Evolutionary conservation across 2,329 filamentous ascomycete genomes (phyloP), one percentile per base, ranked within the genome.

Genomic region (Arthrobotrys sinensis): DNA sequence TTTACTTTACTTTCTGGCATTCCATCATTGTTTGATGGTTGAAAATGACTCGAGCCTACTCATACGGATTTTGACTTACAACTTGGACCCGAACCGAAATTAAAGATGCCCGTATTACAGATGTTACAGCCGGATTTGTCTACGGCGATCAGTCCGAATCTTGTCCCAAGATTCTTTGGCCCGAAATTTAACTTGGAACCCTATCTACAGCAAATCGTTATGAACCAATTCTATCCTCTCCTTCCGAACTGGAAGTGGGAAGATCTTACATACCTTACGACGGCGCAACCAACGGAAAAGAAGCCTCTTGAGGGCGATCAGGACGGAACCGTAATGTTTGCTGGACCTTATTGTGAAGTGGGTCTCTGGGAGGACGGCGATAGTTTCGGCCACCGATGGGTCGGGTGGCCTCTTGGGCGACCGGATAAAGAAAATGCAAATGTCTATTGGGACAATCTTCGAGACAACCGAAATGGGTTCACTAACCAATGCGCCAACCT

Each of bases 401-500:
- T 3, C 1, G 55, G 55, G 14, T 60, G 55, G 55, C 10, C 55
- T 16, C 55, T 60, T 24, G 55, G 55, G 8, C 6, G 4, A 0
- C 55, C 55, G 10, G 55, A 60, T 48, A 21, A 14, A 4, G 36
- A 11, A 0, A 43, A 60, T 11, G 3, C n/a, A 2, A 21, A 14
- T 4, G n/a, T 8, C 0, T 60, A 60, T 19, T 60, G 55, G 55
- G 19, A 60, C 11, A 40, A 43, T 19, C 21, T 60, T 3, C 16
- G 55, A 43, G 55, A 43, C 19, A 60, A 60, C 5, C 24, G 10
- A n/a, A 60, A 60, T 12, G 19, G 28, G 0, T 32, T 70, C 12
- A 62, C 46, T 16, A 48, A 60, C 6, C n/a, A 48, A 8, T 71
- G 67, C 36, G 19, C 14, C 7, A 71, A 71, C 21, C 36, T 71